A percentile compares a stretch with the other conserved stretches of the same genome.
These are phyloP conservation scores for Gnetum montanum DNA, from an alignment of 75 land plant genomes.

Conservation along the genomic window DNA sequence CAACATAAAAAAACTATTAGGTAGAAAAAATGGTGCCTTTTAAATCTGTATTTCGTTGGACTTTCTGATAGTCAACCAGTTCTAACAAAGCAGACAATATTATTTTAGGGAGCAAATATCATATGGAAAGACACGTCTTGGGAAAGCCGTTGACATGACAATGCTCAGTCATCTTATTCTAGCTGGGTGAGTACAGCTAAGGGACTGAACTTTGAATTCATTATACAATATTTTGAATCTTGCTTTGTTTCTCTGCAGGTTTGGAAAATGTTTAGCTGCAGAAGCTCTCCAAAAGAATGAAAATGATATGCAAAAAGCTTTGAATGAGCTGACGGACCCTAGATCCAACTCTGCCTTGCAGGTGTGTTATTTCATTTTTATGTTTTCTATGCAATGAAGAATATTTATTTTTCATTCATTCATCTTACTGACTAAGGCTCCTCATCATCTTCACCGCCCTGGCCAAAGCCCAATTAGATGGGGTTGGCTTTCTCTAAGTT, in stretches of 20 bases:
- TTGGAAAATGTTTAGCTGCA: slow-evolving; percentile 63
- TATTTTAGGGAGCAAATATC: slow-evolving; percentile 84
- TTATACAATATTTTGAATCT: not conserved
- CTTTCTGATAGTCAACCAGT: not conserved
- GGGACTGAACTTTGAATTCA: not conserved
- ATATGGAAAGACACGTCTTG: slow-evolving; percentile 63
- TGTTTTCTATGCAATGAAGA: too few relatives aligned
- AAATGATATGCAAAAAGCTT: slow-evolving; percentile 61
- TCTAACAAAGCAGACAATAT: not conserved
- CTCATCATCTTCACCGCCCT: too few relatives aligned
- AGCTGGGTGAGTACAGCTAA: slow-evolving; percentile 52
- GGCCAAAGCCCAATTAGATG: too few relatives aligned
- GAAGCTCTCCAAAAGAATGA: slow-evolving; percentile 89
- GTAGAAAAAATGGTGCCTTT: too few relatives aligned
- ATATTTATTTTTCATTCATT: too few relatives aligned
- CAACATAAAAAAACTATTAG: slow-evolving; percentile 38
- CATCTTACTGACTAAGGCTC: too few relatives aligned
- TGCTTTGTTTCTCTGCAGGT: slow-evolving; percentile 28
- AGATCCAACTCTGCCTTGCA: slow-evolving; percentile 52
- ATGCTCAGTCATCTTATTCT: slow-evolving; percentile 44
- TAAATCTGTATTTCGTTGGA: not conserved
- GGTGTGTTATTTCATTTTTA: slow-evolving; percentile 29
- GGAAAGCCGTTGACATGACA: slow-evolving; percentile 66
- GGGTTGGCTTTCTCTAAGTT: too few relatives aligned
- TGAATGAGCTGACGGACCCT: slow-evolving; percentile 78